Evolutionary conservation across 2,329 filamentous ascomycete species (phyloP).

Genomic region (Paraconiothyrium brasiliense): DNA sequence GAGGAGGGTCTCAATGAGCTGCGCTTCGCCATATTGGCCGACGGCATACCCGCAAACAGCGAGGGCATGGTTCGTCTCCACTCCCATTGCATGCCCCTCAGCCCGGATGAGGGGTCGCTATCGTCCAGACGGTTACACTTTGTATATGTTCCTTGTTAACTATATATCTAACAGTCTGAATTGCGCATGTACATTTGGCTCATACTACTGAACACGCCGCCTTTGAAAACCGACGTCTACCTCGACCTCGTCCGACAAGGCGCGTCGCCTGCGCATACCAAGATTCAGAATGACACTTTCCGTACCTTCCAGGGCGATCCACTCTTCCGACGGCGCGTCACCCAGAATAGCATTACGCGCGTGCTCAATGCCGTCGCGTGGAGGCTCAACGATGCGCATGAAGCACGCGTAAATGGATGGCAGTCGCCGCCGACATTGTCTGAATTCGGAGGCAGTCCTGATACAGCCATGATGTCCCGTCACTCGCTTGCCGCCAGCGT

Average conservation of each 20-base stretch:
- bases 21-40: constrained; percentile 76
- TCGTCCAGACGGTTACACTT: background rate
- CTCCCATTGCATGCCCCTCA: constrained; percentile 6
- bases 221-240: constrained; percentile 87
- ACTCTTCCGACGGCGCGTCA: constrained; percentile 94
- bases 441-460: constrained; percentile 60
- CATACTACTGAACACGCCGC: constrained; percentile 86
- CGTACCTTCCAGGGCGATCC: constrained; percentile 95
- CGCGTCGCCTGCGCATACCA: constrained; percentile 91
- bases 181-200: constrained; percentile 96
- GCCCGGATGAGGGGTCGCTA: background rate
- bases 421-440: constrained; percentile 58
- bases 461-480: constrained; percentile 48
- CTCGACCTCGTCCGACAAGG: constrained; percentile 90
- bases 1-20: constrained; percentile 73
- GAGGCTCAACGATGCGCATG: constrained; percentile 83
- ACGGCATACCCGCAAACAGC: constrained; percentile 78
- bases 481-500: constrained; percentile 41
- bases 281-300: constrained; percentile 98
- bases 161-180: constrained; percentile 72
- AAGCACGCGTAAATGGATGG: constrained; percentile 65
- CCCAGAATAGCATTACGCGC: constrained; percentile 92
- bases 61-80: constrained; percentile 76
- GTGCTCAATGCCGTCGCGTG: constrained; percentile 95
- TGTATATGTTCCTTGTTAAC: background rate